Evolutionary conservation across 2,329 filamentous ascomycete species (phyloP).

Genomic region (Fusarium fujikuroi): DNA sequence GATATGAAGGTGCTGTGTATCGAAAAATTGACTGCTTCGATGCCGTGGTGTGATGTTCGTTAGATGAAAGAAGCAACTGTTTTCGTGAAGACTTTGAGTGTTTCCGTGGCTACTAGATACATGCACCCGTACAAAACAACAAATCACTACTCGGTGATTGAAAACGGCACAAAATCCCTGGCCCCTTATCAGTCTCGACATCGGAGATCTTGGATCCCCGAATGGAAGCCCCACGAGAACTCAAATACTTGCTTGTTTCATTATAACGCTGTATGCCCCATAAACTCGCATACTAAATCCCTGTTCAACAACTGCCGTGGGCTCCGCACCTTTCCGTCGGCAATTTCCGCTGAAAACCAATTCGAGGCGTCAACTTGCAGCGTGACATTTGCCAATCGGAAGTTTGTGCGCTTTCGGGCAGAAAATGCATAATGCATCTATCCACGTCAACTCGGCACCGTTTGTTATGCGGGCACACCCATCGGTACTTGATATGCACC

Average conservation of each 20-base stretch:
- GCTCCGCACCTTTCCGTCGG: neutral
- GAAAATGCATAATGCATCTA: neutral
- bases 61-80: neutral
- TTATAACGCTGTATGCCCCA: too few relatives aligned
- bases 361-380: neutral
- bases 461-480: neutral
- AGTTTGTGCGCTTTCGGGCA: fast-evolving
- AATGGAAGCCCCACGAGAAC: neutral
- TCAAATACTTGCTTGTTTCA: neutral
- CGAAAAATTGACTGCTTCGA: neutral
- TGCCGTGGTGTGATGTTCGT: neutral
- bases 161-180: neutral
- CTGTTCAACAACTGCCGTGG: neutral
- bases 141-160: neutral
- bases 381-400: neutral
- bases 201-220: neutral
- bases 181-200: neutral
- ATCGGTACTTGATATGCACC: neutral
- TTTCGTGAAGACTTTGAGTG: neutral
- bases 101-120: neutral
- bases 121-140: neutral
- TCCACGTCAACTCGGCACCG: neutral
- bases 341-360: neutral
- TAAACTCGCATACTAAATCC: neutral
- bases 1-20: neutral